Evolutionary conservation across 169 alveolate species (phyloP).

Genomic region (Plasmodium malariae): DNA sequence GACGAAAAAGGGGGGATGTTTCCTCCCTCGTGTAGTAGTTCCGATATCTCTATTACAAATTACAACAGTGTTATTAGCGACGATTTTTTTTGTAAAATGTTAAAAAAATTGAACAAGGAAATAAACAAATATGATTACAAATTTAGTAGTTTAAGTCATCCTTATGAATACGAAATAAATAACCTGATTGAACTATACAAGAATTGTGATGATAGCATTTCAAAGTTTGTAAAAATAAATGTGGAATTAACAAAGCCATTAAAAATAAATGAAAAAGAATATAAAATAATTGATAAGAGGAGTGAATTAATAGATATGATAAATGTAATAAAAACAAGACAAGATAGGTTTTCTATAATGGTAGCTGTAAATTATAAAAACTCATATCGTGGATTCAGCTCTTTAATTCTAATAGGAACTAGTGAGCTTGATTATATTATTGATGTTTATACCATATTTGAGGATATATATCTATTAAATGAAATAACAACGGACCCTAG

Average conservation of each 20-base stretch:
- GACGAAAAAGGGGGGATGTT: not conserved
- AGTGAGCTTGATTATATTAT: slow-evolving; percentile 92
- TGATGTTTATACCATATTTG: slow-evolving; percentile 92
- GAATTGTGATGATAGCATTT: slow-evolving; percentile 5
- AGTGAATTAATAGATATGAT: slow-evolving; percentile 63
- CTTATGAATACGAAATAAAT: slow-evolving; percentile 63
- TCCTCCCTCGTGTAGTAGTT: slow-evolving; percentile 17
- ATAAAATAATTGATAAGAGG: slow-evolving; percentile 44
- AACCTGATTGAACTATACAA: slow-evolving; percentile 14
- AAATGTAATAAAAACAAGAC: slow-evolving; percentile 31
- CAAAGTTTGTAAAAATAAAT: slow-evolving; percentile 19
- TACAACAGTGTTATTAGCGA: not conserved
- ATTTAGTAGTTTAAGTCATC: slow-evolving; percentile 17
- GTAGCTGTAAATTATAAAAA: slow-evolving; percentile 78
- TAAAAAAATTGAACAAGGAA: slow-evolving; percentile 55
- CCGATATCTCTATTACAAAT: not conserved
- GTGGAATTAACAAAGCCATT: slow-evolving; percentile 6
- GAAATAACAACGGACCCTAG: slow-evolving; percentile 93
- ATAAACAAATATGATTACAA: slow-evolving; percentile 24
- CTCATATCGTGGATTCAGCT: slow-evolving; percentile 92
- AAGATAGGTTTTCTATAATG: slow-evolving; percentile 73
- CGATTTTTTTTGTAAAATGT: slow-evolving; percentile 41
- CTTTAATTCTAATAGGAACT: slow-evolving; percentile 94
- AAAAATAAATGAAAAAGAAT: slow-evolving; percentile 30
- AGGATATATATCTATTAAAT: slow-evolving; percentile 86